A percentile compares a stretch with the other conserved stretches of the same genome.
Evolutionary conservation across 495 filamentous ascomycete genomes (phyloP).

Genomic region (Trichoderma asperelloides): DNA sequence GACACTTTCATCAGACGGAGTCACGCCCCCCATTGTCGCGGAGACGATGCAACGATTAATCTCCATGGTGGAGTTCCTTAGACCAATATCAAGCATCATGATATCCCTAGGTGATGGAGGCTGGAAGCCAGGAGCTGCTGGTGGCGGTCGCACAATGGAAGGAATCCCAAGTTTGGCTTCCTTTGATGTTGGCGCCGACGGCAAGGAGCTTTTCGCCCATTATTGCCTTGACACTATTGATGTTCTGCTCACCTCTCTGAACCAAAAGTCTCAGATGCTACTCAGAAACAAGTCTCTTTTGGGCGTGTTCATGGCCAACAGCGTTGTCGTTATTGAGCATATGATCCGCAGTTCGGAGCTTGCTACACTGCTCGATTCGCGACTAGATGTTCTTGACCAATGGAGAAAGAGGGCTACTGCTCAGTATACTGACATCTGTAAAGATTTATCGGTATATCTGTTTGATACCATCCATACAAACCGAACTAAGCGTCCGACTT

Average conservation of each 20-base stretch:
- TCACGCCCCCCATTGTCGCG: conserved; percentile 63
- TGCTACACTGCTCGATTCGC: conserved; percentile 55
- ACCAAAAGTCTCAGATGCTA: conserved; percentile 60
- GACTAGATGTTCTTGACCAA: conserved; percentile 57
- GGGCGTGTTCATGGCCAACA: conserved; percentile 89
- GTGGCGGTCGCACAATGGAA: conserved; percentile 46
- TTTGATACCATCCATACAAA: conserved; percentile 91
- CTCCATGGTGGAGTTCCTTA: conserved; percentile 77
- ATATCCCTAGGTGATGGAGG: conserved; percentile 88
- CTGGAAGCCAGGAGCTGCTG: conserved; percentile 52
- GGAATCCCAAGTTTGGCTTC: conserved; percentile 61
- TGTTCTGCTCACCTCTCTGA: conserved; percentile 64
- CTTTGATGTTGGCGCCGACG: conserved; percentile 86
- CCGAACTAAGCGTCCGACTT: conserved; percentile 56
- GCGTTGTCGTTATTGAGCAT: conserved; percentile 74
- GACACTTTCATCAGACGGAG: conserved; percentile 69
- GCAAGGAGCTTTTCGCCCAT: conserved; percentile 75
- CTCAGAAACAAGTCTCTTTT: conserved; percentile 69
- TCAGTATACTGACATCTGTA: conserved; percentile 81
- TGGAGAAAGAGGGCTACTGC: conserved; percentile 81
- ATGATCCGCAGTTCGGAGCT: conserved; percentile 79
- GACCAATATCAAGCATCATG: conserved; percentile 81
- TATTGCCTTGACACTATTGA: conserved; percentile 84
- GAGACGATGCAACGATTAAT: conserved; percentile 84
- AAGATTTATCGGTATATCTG: conserved; percentile 72